A percentile compares a stretch with the other conserved stretches of the same genome.
These are phyloP conservation scores for Diaporthe batatas DNA, from an alignment of 2,329 filamentous ascomycete genomes.

Conservation along the genomic window DNA sequence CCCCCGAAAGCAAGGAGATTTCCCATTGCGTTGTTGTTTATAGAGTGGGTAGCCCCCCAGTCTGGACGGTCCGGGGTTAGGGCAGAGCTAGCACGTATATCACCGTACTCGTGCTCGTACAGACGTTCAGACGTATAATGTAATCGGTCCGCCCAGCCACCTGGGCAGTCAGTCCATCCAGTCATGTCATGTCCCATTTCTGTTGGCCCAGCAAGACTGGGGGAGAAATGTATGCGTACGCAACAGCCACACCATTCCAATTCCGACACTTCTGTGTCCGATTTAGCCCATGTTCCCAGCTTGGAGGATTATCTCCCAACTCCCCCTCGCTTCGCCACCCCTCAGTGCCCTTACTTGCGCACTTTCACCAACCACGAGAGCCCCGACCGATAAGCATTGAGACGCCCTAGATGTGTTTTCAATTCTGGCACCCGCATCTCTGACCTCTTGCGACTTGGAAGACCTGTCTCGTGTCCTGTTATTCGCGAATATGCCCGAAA, in stretches of 20 bases:
- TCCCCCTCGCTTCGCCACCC: slow-evolving; percentile 8
- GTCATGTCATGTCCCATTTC: not conserved
- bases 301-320: not conserved
- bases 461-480: not conserved
- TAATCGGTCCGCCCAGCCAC: not conserved
- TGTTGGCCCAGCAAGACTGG: not conserved
- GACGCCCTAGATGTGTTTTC: not conserved
- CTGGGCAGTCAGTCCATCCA: not conserved
- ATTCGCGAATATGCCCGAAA: not conserved
- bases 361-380: slow-evolving; percentile 1
- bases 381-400: not conserved
- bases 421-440: not conserved
- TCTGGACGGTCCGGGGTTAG: not conserved
- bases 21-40: slow-evolving; percentile 1
- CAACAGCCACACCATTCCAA: slow-evolving; percentile 11
- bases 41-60: slow-evolving; percentile 2
- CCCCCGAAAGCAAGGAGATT: not conserved
- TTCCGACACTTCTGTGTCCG: slow-evolving; percentile 7
- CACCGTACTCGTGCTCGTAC: not conserved
- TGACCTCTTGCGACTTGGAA: not conserved
- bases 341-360: not conserved
- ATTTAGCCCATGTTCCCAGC: not conserved
- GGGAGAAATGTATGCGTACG: slow-evolving; percentile 7
- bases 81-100: not conserved
- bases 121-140: slow-evolving; percentile 18